Base-by-base conservation (phyloP, 306 rosid genomes). In the Styphnolobium japonicum region DNA sequence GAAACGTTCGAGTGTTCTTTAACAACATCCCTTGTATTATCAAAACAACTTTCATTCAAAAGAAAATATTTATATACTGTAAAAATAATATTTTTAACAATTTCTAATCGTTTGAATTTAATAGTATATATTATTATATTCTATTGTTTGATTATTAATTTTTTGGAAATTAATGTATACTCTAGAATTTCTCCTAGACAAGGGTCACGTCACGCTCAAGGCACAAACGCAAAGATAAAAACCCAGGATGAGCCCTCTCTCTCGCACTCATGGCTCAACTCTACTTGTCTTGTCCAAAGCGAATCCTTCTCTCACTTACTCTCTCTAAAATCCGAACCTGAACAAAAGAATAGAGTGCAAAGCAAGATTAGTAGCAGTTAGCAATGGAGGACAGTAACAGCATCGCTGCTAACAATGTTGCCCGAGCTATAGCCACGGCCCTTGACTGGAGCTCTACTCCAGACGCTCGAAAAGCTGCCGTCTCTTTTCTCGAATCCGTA, bases 371-470 rank as follows among this genome's bases (percentile, higher is more conserved):
- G 82, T 29, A 36, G 39, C 61, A 49, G 46, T 31, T 60, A 71
- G 29, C 67, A 43, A 95, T 95, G 99, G 98, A 86, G 22, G 89
- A 83, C 0, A 65, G 61, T 48, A 68, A 58, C 82, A 39, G n/a
- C 67, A 58, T 40, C 63, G 62, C 60, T n/a, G 87, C 88, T 18
- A 84, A 73, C 88, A 91, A 86, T 88, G 97, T 90, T 18, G 99
- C 99, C 58, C 83, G 84, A 81, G 98, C 99, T 73, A 95, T 95
- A 16, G 87, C 87, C 63, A 90, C 89, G 67, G 90, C 98, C 46
- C 91, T 93, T 49, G 93, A 91, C 88, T 95, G 97, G 98, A 75
- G 81, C 65, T 86, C 98, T 51, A 51, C 98, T 40, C 86, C 97
- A 18, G 84, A 89, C 16, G 88, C 92, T 42, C 92, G 98, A 21